These are phyloP conservation scores for Saccharomycopsis oosterbeekiorum DNA, from an alignment of 805 yeast species.

Conservation along the genomic window DNA sequence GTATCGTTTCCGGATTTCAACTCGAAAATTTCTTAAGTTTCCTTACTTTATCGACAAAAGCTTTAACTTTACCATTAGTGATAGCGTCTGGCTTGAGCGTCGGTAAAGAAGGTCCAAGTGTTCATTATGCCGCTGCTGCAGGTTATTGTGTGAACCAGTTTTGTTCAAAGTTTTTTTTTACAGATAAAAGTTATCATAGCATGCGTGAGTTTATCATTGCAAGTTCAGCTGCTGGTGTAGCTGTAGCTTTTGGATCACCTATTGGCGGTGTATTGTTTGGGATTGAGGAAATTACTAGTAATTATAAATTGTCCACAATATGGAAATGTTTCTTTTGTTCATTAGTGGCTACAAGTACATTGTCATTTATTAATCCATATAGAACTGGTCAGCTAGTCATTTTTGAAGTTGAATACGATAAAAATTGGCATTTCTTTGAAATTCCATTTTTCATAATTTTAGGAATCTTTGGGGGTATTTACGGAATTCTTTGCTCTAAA, in stretches of 20 bases:
- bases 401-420: slow-evolving; percentile 83
- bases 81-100: slow-evolving; percentile 89
- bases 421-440: slow-evolving; percentile 80
- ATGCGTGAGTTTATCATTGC: slow-evolving; percentile 67
- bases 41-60: slow-evolving; percentile 63
- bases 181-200: slow-evolving; percentile 9
- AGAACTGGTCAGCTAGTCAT: slow-evolving; percentile 90
- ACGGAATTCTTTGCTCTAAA: slow-evolving; percentile 70
- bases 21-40: slow-evolving; percentile 68
- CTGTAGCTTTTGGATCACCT: slow-evolving; percentile 96
- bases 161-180: slow-evolving; percentile 22
- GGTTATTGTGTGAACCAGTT: slow-evolving; percentile 67
- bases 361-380: slow-evolving; percentile 80
- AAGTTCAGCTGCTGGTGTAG: slow-evolving; percentile 95
- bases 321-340: slow-evolving; percentile 93
- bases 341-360: slow-evolving; percentile 71
- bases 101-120: slow-evolving; percentile 98
- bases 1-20: slow-evolving; percentile 84
- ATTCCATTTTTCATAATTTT: slow-evolving; percentile 66
- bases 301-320: slow-evolving; percentile 69
- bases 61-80: slow-evolving; percentile 76
- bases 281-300: slow-evolving; percentile 71
- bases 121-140: slow-evolving; percentile 96
- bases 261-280: slow-evolving; percentile 94
- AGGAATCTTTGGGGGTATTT: slow-evolving; percentile 87